These are phyloP conservation scores for Parmelia sp. DNA, from an alignment of 495 filamentous ascomycete species.

Conservation along the genomic window DNA sequence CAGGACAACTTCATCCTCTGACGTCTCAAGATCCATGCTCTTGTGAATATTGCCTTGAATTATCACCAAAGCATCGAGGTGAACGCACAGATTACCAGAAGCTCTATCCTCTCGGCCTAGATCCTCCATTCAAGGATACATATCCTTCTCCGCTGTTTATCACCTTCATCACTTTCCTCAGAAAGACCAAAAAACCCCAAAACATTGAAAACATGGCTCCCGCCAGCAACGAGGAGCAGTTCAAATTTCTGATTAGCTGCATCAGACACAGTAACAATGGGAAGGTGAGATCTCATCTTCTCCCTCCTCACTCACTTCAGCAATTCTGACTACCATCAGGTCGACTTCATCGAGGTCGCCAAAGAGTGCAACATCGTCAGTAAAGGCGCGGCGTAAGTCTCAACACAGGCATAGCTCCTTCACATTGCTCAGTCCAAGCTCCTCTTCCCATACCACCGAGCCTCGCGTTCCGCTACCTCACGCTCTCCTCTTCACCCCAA, in stretches of 20 bases:
- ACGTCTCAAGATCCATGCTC: background rate
- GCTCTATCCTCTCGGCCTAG: background rate
- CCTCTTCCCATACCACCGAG: background rate
- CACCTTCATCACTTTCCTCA: too few species aligned
- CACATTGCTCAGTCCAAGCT: background rate
- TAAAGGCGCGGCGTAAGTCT: slow-evolving; percentile 62
- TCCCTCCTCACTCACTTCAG: background rate
- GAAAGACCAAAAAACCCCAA: too few species aligned
- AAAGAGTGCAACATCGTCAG: slow-evolving; percentile 54
- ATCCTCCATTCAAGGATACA: too few species aligned
- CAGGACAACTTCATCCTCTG: background rate
- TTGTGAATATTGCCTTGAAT: background rate
- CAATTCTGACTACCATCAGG: slow-evolving; percentile 35
- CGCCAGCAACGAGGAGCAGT: slow-evolving; percentile 46
- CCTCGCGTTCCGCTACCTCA: background rate
- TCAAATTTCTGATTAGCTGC: slow-evolving; percentile 59
- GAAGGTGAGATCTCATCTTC: slow-evolving; percentile 40
- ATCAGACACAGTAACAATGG: slow-evolving; percentile 51
- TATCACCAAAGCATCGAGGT: background rate
- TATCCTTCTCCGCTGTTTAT: too few species aligned
- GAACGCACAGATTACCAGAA: background rate
- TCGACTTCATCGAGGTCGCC: slow-evolving; percentile 58
- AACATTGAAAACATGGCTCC: slow-evolving; percentile 39
- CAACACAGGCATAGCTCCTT: background rate
- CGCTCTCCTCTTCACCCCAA: slow-evolving; percentile 9